Conservation (phyloP, 768 basidiomycete species). For the Exidia glandulosa region DNA sequence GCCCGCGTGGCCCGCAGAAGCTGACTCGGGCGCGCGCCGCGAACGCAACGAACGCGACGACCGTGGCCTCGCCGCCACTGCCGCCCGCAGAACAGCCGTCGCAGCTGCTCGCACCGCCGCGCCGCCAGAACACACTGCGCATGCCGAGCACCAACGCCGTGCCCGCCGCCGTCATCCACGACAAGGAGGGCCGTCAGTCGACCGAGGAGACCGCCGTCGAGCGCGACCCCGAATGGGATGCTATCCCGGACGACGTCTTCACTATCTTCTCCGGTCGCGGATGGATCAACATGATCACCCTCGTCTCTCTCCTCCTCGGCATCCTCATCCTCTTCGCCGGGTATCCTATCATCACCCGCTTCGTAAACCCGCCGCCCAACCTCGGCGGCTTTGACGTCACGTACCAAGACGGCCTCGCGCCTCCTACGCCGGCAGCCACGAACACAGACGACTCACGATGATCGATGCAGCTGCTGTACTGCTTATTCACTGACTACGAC, state of each 20-base stretch:
- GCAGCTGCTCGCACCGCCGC: not conserved
- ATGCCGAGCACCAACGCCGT: not conserved
- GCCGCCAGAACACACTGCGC: not conserved
- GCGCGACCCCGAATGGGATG: not conserved
- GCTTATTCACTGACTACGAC: no score
- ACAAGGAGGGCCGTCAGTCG: not conserved
- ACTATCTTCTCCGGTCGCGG: slow-evolving; percentile 47
- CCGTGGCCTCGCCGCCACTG: not conserved
- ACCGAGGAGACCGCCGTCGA: not conserved
- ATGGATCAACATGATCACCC: slow-evolving; percentile 66
- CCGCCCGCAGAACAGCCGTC: not conserved
- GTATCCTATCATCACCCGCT: slow-evolving; percentile 68
- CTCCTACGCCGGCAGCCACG: not conserved
- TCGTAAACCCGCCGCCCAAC: slow-evolving; percentile 6
- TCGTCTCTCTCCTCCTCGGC: slow-evolving; percentile 55
- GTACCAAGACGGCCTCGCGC: not conserved
- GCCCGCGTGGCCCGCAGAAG: not conserved
- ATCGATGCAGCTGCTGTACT: no score
- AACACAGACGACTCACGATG: not conserved
- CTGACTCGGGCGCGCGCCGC: not conserved
- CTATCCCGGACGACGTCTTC: slow-evolving; percentile 22
- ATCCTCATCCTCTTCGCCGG: slow-evolving; percentile 80
- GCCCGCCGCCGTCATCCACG: not conserved
- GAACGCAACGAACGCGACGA: not conserved
- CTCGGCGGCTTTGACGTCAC: not conserved